phyloP scores from a whole-genome alignment of 306 rosid species.

The Rosa chinensis region DNA sequence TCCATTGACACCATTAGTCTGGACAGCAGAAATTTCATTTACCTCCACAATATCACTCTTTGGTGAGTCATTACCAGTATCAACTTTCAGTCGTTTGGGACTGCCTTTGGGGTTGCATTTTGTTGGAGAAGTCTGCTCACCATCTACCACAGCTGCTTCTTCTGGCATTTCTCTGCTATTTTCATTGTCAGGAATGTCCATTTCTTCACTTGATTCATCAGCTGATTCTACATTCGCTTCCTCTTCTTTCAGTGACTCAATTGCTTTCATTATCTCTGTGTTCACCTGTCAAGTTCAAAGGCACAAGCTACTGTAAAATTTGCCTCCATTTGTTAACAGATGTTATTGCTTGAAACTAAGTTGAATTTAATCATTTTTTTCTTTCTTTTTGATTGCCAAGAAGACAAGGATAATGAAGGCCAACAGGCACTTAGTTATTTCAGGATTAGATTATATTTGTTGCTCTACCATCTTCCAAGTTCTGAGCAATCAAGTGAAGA shows the following conservation, averaged over 20 bases:
- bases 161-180: slow-evolving; percentile 8
- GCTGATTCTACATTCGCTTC: slow-evolving; percentile 34
- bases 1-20: neutral
- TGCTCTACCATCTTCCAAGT: neutral
- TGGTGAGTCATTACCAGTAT: slow-evolving; percentile 15
- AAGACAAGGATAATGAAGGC: neutral
- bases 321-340: neutral
- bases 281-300: slow-evolving; percentile 56
- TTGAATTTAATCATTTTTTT: neutral
- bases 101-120: neutral
- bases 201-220: slow-evolving; percentile 27
- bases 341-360: neutral
- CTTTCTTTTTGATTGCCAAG: neutral
- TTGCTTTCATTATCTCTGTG: slow-evolving; percentile 55
- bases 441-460: neutral
- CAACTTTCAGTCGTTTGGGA: slow-evolving; percentile 11
- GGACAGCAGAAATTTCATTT: neutral
- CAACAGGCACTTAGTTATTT: neutral
- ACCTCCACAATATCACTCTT: slow-evolving; percentile 3
- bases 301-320: neutral
- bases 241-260: slow-evolving; percentile 55
- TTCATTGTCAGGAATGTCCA: slow-evolving; percentile 8
- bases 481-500: neutral
- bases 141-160: slow-evolving; percentile 9
- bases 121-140: neutral